phyloP scores from a whole-genome alignment of 257 asterid genomes.

The Fraxinus pennsylvanica region DNA sequence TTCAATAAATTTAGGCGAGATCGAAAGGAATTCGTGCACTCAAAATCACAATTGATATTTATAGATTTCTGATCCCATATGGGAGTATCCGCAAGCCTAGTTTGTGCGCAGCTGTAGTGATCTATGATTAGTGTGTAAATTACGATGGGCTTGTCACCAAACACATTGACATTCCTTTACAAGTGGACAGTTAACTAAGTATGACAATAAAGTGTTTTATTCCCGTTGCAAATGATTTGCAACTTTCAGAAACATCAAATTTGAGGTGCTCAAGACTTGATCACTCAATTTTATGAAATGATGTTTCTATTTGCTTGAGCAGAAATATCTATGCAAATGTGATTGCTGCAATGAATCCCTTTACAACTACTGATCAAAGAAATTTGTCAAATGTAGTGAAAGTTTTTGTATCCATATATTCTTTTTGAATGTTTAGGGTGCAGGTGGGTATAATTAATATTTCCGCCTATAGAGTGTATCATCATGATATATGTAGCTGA shows the following conservation, averaged over 20 bases:
- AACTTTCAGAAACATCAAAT: not conserved
- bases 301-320: not conserved
- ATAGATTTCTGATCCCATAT: not conserved
- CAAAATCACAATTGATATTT: not conserved
- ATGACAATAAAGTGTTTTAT: not conserved
- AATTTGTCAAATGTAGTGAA: constrained; percentile 7
- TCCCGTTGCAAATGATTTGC: not conserved
- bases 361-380: constrained; percentile 4
- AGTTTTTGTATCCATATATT: not conserved
- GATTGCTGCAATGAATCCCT: constrained; percentile 14
- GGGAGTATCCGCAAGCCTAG: not conserved
- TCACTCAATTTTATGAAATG: constrained; percentile 24
- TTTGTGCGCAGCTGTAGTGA: not conserved
- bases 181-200: not conserved
- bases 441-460: not conserved
- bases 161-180: not conserved
- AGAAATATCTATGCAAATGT: constrained; percentile 12
- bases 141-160: not conserved
- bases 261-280: not conserved
- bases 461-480: not conserved
- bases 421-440: not conserved
- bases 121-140: not conserved
- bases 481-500: not conserved
- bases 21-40: not conserved
- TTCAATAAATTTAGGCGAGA: not conserved